Evolutionary conservation across 1,139 yeast species (phyloP).

Genomic region (Ogataea hybrid): DNA sequence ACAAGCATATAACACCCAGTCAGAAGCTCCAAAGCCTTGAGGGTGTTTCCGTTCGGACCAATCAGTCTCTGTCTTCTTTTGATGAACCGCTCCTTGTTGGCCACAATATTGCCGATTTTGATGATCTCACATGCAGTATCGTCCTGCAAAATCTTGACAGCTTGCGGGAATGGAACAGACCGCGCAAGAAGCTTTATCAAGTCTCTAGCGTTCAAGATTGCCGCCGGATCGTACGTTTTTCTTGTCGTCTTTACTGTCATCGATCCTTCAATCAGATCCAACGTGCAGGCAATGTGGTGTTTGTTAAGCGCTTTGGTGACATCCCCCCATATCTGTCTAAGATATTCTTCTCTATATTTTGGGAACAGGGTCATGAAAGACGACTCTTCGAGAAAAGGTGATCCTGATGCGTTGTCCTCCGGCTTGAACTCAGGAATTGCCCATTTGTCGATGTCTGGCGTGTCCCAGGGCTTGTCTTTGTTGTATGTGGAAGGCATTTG

Average conservation of each 20-base stretch:
- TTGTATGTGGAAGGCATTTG: conserved; percentile 89
- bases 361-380: conserved; percentile 95
- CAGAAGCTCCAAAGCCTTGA: conserved; percentile 89
- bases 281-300: conserved; percentile 73
- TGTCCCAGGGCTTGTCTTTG: conserved; percentile 97
- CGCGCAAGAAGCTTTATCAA: conserved; percentile 89
- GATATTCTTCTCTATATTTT: conserved; percentile 89
- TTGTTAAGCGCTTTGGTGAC: conserved; percentile 77
- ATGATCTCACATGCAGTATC: conserved; percentile 95
- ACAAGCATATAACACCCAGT: conserved; percentile 93
- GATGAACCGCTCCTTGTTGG: conserved; percentile 89
- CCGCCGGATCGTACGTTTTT: conserved; percentile 94
- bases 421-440: conserved; percentile 81
- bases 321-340: conserved; percentile 90
- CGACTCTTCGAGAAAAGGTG: conserved; percentile 89
- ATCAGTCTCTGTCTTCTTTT: conserved; percentile 95
- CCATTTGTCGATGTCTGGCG: conserved; percentile 96
- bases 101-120: conserved; percentile 85
- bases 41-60: conserved; percentile 96
- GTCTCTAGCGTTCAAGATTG: conserved; percentile 91
- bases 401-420: conserved; percentile 84
- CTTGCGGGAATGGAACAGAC: conserved; percentile 97
- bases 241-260: conserved; percentile 97
- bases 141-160: conserved; percentile 84
- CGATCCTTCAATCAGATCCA: conserved; percentile 93